Evolutionary conservation across 345 rosid genomes (phyloP), one percentile per base, ranked within the genome.

Genomic region (Arabis alpina): DNA sequence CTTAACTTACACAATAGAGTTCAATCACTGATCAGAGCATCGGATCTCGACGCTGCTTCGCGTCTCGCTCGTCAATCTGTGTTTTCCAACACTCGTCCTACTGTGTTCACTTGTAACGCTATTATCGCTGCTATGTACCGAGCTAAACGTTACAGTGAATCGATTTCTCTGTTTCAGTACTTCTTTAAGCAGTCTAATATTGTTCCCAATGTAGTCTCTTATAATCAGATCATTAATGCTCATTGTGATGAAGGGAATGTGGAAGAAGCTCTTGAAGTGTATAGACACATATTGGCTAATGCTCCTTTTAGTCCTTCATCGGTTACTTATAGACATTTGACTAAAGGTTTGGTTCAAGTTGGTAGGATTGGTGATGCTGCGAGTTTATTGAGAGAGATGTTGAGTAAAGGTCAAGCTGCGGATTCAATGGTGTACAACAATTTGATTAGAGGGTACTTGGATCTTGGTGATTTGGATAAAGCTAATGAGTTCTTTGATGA

Each of bases 101-200:
- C 97, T 4, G 98, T 94, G n/a, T 94, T 94, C 87, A 94, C 98
- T 10, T 94, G 98, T 75, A 94, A 92, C 58, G 99, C 99, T 10
- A 87, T 94, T 65, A 85, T 92, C 30, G 99, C 98, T 0, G 96
- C 97, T 14, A 92, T 89, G 98, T 88, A 94, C 71, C 82, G 99
- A 32, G 84, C 89, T 42, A 87, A 88, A 78, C 83, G 99, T 73
- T 89, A 79, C 62, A 47, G 76, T n/a, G 98, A 92, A 1, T 90
- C 98, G 12, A 78, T 91, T 41, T 87, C 90, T 47, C 83, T 94
- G 13, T 92, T 94, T 13, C 76, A 88, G 2, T 92, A 73, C 67
- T 94, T 94, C 70, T 94, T 88, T 59, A 88, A 85, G 39, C 97
- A 92, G 80, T 81, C 82, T 64, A 78, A 85, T 72, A 80, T 94